Evolutionary conservation across 2,329 filamentous ascomycete genomes (phyloP), one percentile per base, ranked within the genome.

Genomic region (Trichoderma pleuroti): DNA sequence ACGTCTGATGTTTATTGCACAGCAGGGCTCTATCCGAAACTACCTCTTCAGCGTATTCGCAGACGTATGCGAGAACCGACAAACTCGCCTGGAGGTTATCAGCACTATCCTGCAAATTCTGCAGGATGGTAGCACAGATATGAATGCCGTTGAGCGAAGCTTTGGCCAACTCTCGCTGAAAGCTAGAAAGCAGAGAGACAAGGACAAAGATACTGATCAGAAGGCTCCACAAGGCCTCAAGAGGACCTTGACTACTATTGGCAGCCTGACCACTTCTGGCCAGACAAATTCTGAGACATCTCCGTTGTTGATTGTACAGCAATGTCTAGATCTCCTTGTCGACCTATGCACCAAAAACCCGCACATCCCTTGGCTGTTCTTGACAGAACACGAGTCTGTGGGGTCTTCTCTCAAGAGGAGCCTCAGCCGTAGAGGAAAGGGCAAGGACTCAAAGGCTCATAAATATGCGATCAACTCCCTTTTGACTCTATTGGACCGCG

Each of bases 1-100:
- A 56, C 93, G 97, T n/a, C 87, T 99, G 11, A 98, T 99, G 95
- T 99, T 99, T 80, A 94, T 98, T 76, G 92, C 93, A 61, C 93
- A 98, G 74, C 93, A 95, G 74, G 93, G 93, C 26, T 96, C 93
- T 72, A 91, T 96, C 62, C 93, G 94, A 74, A 89, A 87, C 72
- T 92, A 93, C 72, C 86, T 99, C 67, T 95, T 96, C 78, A 91
- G 91, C 69, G 93, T 99, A 67, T 90, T 99, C 65, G 90, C 93
- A 73, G 93, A 97, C 74, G 91, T 98, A 30, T 98, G 94, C 78
- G 92, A 97, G 81, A 99, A 99, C 79, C 91, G 93, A n/a, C 94
- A 98, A 78, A 99, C 96, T 77, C 90, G 96, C 42, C 90, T 94
- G 4, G 96, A 99, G 80, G 93, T 99, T 39, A 91, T 99, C 77